Conservation (phyloP, 306 rosid species). For the Parietaria judaica region DNA sequence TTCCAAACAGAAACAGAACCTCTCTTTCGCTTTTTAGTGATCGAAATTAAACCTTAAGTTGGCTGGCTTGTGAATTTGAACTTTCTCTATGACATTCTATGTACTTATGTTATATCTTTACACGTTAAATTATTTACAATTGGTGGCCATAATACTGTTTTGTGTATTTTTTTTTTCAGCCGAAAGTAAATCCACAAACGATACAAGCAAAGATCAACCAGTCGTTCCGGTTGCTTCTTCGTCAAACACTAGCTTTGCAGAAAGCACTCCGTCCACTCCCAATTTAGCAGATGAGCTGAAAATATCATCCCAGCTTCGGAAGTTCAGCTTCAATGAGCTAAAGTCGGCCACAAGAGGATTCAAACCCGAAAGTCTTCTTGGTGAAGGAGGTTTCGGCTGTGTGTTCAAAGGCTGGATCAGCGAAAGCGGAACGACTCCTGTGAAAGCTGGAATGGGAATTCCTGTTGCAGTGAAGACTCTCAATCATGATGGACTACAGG, state of each 20-base stretch:
- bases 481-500: constrained; percentile 41
- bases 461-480: constrained; percentile 60
- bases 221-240: constrained; percentile 26
- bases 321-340: constrained; percentile 37
- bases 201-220: constrained; percentile 14
- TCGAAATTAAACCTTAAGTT: no score
- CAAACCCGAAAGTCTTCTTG: constrained; percentile 32
- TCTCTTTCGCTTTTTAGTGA: no score
- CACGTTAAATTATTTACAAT: neutral
- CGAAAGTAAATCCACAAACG: constrained; percentile 24
- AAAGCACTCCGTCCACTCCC: constrained; percentile 28
- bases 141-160: constrained; percentile 1
- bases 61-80: neutral
- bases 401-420: constrained; percentile 55
- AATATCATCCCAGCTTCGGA: constrained; percentile 34
- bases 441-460: constrained; percentile 31
- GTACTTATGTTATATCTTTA: neutral
- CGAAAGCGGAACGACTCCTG: constrained; percentile 20
- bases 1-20: no score
- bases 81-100: no score
- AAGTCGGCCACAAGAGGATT: constrained; percentile 41
- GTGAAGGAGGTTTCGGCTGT: constrained; percentile 53
- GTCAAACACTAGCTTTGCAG: constrained; percentile 25
- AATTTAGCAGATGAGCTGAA: constrained; percentile 28
- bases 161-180: constrained; percentile 15